Conservation (phyloP, 2,329 filamentous ascomycete species). For the Hypoxylon sp. region DNA sequence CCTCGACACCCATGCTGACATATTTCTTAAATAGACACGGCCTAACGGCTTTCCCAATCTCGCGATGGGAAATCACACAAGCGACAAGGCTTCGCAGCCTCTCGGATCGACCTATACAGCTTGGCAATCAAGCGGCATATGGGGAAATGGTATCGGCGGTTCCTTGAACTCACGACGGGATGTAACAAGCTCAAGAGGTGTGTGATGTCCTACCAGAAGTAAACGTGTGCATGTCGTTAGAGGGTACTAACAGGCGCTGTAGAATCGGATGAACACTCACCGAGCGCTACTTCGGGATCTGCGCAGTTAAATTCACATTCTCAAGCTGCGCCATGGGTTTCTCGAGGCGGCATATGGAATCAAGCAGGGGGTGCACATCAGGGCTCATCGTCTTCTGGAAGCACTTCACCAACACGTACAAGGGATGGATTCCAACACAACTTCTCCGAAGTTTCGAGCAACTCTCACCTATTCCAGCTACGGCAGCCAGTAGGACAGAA, state of each 20-base stretch:
- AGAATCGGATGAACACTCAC: conserved; percentile 59
- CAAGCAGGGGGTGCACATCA: conserved; percentile 61
- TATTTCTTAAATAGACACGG: conserved; percentile 44
- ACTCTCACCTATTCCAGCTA: conserved; percentile 63
- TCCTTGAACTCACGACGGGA: conserved; percentile 64
- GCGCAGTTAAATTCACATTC: conserved; percentile 78
- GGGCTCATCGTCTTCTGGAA: conserved; percentile 64
- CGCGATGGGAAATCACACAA: conserved; percentile 54
- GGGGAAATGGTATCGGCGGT: conserved; percentile 65
- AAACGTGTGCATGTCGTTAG: not conserved
- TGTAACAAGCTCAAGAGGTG: conserved; percentile 65
- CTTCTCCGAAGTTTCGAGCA: conserved; percentile 62
- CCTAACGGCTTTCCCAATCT: conserved; percentile 57
- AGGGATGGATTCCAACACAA: conserved; percentile 65
- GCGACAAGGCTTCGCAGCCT: conserved; percentile 56
- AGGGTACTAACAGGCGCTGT: conserved; percentile 45
- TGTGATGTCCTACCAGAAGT: conserved; percentile 44
- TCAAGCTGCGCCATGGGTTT: conserved; percentile 75
- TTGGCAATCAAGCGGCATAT: conserved; percentile 64
- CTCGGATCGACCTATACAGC: conserved; percentile 59
- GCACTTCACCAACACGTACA: conserved; percentile 71
- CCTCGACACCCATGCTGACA: conserved; percentile 25
- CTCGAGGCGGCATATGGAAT: conserved; percentile 71
- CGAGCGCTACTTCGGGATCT: conserved; percentile 75
- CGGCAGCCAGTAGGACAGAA: conserved; percentile 64